Conservation (phyloP, 768 basidiomycete species). For the Amanita jacksonii region DNA sequence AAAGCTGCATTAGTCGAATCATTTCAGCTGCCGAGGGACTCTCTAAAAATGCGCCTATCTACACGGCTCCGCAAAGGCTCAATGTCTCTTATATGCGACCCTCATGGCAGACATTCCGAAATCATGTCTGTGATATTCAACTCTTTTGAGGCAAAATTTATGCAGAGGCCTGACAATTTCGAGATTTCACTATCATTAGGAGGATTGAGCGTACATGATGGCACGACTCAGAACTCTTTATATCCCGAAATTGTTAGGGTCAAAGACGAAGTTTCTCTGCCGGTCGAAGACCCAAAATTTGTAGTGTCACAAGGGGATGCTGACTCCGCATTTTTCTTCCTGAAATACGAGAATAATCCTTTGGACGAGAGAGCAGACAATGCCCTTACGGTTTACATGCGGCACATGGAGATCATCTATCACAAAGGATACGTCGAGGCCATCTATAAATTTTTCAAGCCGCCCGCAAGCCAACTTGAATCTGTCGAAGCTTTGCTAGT, state of each 20-base stretch:
- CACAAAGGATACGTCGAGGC: constrained; percentile 91
- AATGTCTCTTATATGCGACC: constrained; percentile 71
- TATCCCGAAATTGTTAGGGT: constrained; percentile 89
- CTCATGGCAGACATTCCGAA: constrained; percentile 52
- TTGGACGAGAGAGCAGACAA: constrained; percentile 88
- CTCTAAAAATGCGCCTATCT: constrained; percentile 64
- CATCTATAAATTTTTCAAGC: constrained; percentile 84
- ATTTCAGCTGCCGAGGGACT: constrained; percentile 67
- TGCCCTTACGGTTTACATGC: constrained; percentile 81
- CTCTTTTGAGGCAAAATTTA: constrained; percentile 70
- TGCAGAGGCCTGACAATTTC: constrained; percentile 81
- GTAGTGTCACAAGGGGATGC: constrained; percentile 10
- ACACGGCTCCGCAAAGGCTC: constrained; percentile 83
- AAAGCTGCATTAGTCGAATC: constrained; percentile 61
- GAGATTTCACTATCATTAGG: constrained; percentile 80
- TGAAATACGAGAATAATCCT: constrained; percentile 89
- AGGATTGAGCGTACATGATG: constrained; percentile 83
- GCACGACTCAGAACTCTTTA: constrained; percentile 70
- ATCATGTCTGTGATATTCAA: constrained; percentile 85
- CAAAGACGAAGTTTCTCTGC: constrained; percentile 20
- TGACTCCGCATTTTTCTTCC: constrained; percentile 66
- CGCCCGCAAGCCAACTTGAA: constrained; percentile 89
- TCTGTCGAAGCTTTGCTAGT: constrained; percentile 91
- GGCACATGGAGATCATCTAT: constrained; percentile 95
- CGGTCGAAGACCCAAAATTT: constrained; percentile 6